Evolutionary conservation across 2,329 filamentous ascomycete species (phyloP).

Genomic region (Xylariales sp.): DNA sequence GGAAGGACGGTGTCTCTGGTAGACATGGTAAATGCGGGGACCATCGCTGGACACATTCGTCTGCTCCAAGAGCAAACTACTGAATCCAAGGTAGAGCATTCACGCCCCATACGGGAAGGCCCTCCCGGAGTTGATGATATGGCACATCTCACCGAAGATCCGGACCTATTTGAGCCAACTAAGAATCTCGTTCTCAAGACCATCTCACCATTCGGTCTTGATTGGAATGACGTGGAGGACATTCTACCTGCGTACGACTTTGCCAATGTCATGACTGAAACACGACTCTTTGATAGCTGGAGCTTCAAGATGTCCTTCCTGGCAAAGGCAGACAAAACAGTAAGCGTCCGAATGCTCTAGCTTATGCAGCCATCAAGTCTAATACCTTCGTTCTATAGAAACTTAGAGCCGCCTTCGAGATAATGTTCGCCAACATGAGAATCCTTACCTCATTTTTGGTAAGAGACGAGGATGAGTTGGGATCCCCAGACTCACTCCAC

Average conservation of each 20-base stretch:
- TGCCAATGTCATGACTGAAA: slow-evolving; percentile 3
- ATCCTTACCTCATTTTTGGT: slow-evolving; percentile 5
- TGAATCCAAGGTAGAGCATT: background rate
- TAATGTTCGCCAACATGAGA: slow-evolving; percentile 1
- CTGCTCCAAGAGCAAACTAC: slow-evolving; percentile 5
- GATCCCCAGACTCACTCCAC: slow-evolving; percentile 2
- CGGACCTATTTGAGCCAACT: slow-evolving; percentile 1
- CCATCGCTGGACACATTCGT: slow-evolving; percentile 10
- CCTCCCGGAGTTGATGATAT: slow-evolving; percentile 10
- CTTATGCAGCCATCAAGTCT: background rate
- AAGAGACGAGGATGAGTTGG: background rate
- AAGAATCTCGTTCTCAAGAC: slow-evolving; percentile 2
- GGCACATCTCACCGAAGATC: slow-evolving; percentile 7
- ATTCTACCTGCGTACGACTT: slow-evolving; percentile 6
- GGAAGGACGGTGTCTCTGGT: slow-evolving; percentile 3
- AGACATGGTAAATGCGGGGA: slow-evolving; percentile 5
- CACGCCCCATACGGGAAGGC: slow-evolving; percentile 1
- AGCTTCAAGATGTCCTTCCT: slow-evolving; percentile 3
- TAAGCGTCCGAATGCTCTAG: background rate
- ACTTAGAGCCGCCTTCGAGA: slow-evolving; percentile 2
- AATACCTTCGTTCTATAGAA: background rate
- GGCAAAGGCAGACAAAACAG: background rate
- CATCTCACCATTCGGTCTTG: background rate
- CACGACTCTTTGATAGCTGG: slow-evolving; percentile 5
- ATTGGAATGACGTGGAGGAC: slow-evolving; percentile 7